phyloP scores from a whole-genome alignment of 2,329 filamentous ascomycete genomes.

The Aspergillus pseudoglaucus region DNA sequence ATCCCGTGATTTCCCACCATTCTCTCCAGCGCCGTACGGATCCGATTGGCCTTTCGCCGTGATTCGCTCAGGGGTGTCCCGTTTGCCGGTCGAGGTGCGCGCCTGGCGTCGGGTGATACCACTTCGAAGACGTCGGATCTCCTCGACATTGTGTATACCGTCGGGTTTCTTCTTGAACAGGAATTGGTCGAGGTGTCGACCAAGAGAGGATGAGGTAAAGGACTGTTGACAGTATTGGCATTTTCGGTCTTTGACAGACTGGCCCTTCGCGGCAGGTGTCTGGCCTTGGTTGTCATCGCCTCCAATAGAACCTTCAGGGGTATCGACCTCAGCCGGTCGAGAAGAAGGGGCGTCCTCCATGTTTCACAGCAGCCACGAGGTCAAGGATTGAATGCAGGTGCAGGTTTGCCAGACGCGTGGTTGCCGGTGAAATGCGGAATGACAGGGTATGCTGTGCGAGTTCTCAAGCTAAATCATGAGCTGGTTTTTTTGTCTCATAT shows the following conservation, averaged over 20 bases:
- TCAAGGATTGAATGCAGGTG: neutral
- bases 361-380: slow-evolving; percentile 11
- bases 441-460: neutral
- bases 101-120: slow-evolving; percentile 82
- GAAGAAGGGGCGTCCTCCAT: slow-evolving; percentile 19
- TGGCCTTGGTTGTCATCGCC: slow-evolving; percentile 25
- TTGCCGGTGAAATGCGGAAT: neutral
- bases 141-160: slow-evolving; percentile 82
- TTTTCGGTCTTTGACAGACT: slow-evolving; percentile 71
- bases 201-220: slow-evolving; percentile 90
- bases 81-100: slow-evolving; percentile 55
- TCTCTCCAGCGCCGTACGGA: slow-evolving; percentile 26
- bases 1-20: slow-evolving; percentile 30
- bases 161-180: slow-evolving; percentile 93
- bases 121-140: slow-evolving; percentile 75
- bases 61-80: slow-evolving; percentile 57
- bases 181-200: slow-evolving; percentile 88
- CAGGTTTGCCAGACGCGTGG: neutral
- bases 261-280: slow-evolving; percentile 27
- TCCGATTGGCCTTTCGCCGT: slow-evolving; percentile 36
- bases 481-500: neutral
- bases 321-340: slow-evolving; percentile 31
- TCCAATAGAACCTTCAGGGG: slow-evolving; percentile 34
- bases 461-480: neutral
- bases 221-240: slow-evolving; percentile 84